Evolutionary conservation across 2,329 filamentous ascomycete genomes (phyloP), one percentile per base, ranked within the genome.

Genomic region (Pseudogymnoascus sp.): DNA sequence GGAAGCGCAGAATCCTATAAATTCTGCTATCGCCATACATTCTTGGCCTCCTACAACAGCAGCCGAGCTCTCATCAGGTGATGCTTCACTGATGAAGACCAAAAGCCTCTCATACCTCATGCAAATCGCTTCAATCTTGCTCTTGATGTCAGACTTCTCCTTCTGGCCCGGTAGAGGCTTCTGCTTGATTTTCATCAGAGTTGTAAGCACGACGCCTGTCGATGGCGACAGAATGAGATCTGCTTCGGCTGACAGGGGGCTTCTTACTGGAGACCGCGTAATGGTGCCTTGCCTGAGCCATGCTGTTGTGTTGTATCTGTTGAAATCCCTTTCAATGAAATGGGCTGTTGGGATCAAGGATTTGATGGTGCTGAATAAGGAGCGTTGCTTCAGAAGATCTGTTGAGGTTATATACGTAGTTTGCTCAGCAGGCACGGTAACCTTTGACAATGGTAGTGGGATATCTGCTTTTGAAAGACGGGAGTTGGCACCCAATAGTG

Each of bases 201-300:
- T 89, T 0, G 89, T 89, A 18, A 89, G 69, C 0, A 96, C 72
- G 2, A 96, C 74, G 0, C 89, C 91, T 0, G 81, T 84, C 0
- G 77, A 78, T 0, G 89, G 84, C 0, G 89, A 89, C 4, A 92
- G 67, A 1, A 88, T 81, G 2, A 96, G 73, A 67, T 96, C 91
- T 2, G 89, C 87, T 70, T 91, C 88, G 5, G 76, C 74, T 1
- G 74, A 73, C 1, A 81, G 71, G 0, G 74, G 65, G 0, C 76
- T 78, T 3, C 67, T 62, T 2, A 74, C 62, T n/a, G 72, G 70
- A 6, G 74, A 74, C n/a, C 71, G 70, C 25, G 65, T 63, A 22
- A 71, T 67, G 57, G 71, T 68, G 59, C 64, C 70, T 25, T 60
- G 71, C 18, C 37, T 25, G 60, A 70, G 64, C 75, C 75, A 75